A percentile compares a stretch with the other conserved stretches of the same genome.
Conservation (phyloP, 2,329 filamentous ascomycete genomes). For the Dothiorella sarmentorum region DNA sequence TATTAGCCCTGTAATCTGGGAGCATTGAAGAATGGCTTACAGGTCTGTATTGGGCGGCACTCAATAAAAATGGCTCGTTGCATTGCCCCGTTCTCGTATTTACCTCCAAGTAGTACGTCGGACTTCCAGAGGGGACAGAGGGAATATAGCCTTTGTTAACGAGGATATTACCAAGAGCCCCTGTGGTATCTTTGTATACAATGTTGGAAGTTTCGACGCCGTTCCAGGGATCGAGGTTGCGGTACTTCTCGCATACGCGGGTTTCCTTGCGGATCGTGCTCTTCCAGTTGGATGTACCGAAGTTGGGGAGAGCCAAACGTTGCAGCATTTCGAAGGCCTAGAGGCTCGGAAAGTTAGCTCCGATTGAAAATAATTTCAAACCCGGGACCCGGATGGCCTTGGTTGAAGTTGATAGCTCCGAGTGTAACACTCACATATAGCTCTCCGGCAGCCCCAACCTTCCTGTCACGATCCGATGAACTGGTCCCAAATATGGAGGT, state of each 20-base stretch:
- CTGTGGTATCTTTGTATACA: slow-evolving; percentile 41
- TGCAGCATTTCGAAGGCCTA: slow-evolving; percentile 46
- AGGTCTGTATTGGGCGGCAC: slow-evolving; percentile 42
- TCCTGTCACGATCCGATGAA: background rate
- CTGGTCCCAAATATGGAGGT: background rate
- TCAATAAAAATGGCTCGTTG: slow-evolving; percentile 47
- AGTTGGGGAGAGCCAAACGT: slow-evolving; percentile 33
- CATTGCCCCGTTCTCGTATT: slow-evolving; percentile 45
- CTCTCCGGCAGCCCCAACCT: background rate
- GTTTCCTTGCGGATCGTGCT: slow-evolving; percentile 48
- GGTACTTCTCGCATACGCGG: slow-evolving; percentile 40
- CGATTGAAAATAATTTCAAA: no score
- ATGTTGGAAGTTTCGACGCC: slow-evolving; percentile 49
- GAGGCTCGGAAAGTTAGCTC: background rate
- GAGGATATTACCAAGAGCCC: no score
- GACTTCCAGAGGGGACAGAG: no score
- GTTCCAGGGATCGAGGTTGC: slow-evolving; percentile 39
- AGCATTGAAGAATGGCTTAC: slow-evolving; percentile 22
- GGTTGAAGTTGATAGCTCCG: no score
- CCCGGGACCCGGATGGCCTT: no score
- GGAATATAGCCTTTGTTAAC: no score
- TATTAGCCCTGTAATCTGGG: no score
- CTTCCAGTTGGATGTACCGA: slow-evolving; percentile 45
- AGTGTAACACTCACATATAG: background rate
- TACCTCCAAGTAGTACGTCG: slow-evolving; percentile 54